Percentiles rank a stretch among this genome's conserved stretches.
Evolutionary conservation across 1,139 yeast species (phyloP).

Genomic region (Geotrichum citri-aurantii): DNA sequence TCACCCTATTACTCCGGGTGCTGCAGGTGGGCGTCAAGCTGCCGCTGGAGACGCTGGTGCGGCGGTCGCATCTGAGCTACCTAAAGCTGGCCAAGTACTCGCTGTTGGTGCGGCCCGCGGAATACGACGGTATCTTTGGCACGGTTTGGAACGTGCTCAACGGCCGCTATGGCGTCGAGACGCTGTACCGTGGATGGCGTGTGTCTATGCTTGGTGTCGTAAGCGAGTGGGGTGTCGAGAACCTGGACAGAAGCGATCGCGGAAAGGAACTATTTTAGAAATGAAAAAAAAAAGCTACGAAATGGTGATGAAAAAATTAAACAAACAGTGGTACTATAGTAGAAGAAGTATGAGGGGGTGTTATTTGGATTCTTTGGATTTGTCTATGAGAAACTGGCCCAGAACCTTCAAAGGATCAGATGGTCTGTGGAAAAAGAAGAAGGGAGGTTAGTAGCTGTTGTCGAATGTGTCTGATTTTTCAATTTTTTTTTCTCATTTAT

Average conservation of each 20-base stretch:
- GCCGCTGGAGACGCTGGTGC: slow-evolving; percentile 80
- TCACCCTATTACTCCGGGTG: slow-evolving; percentile 47
- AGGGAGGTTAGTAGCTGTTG: too few relatives aligned
- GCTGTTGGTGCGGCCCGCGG: slow-evolving; percentile 33
- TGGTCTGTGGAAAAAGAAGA: slow-evolving; percentile 38
- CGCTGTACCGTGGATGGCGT: slow-evolving; percentile 86
- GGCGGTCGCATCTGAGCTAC: slow-evolving; percentile 75
- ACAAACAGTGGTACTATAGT: neutral
- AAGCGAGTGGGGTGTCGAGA: slow-evolving; percentile 78
- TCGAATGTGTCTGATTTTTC: neutral
- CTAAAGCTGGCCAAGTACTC: slow-evolving; percentile 34
- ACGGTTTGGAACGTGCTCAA: slow-evolving; percentile 45
- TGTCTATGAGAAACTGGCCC: slow-evolving; percentile 60
- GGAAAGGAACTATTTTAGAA: slow-evolving; percentile 31
- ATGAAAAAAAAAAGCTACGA: neutral
- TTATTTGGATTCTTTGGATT: slow-evolving; percentile 3
- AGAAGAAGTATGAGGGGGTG: neutral
- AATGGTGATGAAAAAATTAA: too few relatives aligned
- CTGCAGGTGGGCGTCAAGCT: slow-evolving; percentile 67
- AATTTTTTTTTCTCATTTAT: neutral
- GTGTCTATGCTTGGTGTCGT: slow-evolving; percentile 72
- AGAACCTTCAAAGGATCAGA: slow-evolving; percentile 62
- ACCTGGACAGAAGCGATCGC: slow-evolving; percentile 41
- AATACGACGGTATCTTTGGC: slow-evolving; percentile 47
- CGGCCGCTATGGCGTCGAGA: slow-evolving; percentile 39